Conservation (phyloP, 441 rosid species). For the Pelargonium myrrhifolium region DNA sequence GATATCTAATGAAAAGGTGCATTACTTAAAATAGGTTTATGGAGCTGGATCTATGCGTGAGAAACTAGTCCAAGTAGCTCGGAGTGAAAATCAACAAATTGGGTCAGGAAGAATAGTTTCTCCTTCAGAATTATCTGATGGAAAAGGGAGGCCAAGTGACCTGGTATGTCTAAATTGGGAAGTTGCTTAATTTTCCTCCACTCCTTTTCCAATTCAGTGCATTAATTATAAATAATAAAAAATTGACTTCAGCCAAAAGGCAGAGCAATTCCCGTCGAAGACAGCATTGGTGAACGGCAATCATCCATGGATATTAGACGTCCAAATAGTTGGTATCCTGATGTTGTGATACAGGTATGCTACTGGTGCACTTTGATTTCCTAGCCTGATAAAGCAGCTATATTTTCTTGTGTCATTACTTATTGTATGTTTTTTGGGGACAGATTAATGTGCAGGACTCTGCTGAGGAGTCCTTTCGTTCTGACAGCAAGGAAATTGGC, state of each 20-base stretch:
- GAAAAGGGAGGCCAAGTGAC: conserved; percentile 20
- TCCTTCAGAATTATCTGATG: conserved; percentile 18
- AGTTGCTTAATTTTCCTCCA: background rate
- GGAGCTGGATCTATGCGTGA: conserved; percentile 17
- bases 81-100: conserved; percentile 13
- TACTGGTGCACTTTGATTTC: conserved; percentile 9
- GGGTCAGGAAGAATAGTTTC: conserved; percentile 7
- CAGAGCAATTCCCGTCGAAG: conserved; percentile 55
- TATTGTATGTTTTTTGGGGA: conserved; percentile 18
- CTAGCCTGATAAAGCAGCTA: conserved; percentile 14
- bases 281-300: conserved; percentile 39
- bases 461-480: conserved; percentile 27
- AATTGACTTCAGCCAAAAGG: conserved; percentile 41
- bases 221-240: background rate
- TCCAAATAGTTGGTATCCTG: conserved; percentile 41
- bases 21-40: conserved; percentile 22
- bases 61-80: conserved; percentile 15
- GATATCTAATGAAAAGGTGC: conserved; percentile 1
- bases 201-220: background rate
- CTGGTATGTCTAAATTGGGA: conserved; percentile 22
- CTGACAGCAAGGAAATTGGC: conserved; percentile 24
- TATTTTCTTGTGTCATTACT: conserved; percentile 11
- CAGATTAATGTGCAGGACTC: conserved; percentile 50
- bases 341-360: conserved; percentile 65
- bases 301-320: conserved; percentile 40